Base-by-base conservation (phyloP, 495 filamentous ascomycete genomes). In the Penicillium arizonense region DNA sequence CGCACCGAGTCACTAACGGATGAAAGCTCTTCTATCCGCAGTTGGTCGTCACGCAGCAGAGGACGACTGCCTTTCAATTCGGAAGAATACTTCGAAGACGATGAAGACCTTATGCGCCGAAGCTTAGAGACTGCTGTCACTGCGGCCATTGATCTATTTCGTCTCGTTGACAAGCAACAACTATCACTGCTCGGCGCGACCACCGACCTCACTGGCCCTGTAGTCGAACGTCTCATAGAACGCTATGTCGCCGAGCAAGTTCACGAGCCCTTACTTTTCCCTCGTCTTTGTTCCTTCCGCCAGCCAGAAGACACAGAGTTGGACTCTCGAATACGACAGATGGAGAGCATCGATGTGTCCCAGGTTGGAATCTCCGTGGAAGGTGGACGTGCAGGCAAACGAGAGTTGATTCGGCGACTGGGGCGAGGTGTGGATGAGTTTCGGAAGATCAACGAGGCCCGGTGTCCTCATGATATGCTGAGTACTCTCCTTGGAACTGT, bases 221-320 rank as follows among this genome's bases (percentile, higher is more conserved):
- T 91, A 18, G 92, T 97, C 9, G 95, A 99, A 68, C 83, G 88
- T 26, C 79, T 97, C 51, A 96, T 99, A 58, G 95, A 99, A 70
- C 87, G 91, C 12, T 97, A 97, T 72, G 85, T 97, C 28, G 84
- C 88, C 2, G 95, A 97, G 62, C 93, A 97, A 67, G 83, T 97
- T 11, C 92, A 99, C 55, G 88, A 94, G 62, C 77, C 88, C 11
- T 76, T 92, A 20, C 82, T 97, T 21, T 93, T 91, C 58, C 91
- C 93, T 12, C 79, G 88, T 42, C 71, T 99, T 12, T 90, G 88
- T 61, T 80, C 83, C 6, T 86, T 92, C 52, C 86, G 87, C 51
- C 82, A 85, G 28, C 73, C 81, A 2, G 91, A 97, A 45, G 95
- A 99, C 68, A 76, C 84, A n/a, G 93, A 99, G 61, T 70, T 99